phyloP scores from a whole-genome alignment of 1,284 basidiomycete genomes.

The Wallemia ichthyophaga region DNA sequence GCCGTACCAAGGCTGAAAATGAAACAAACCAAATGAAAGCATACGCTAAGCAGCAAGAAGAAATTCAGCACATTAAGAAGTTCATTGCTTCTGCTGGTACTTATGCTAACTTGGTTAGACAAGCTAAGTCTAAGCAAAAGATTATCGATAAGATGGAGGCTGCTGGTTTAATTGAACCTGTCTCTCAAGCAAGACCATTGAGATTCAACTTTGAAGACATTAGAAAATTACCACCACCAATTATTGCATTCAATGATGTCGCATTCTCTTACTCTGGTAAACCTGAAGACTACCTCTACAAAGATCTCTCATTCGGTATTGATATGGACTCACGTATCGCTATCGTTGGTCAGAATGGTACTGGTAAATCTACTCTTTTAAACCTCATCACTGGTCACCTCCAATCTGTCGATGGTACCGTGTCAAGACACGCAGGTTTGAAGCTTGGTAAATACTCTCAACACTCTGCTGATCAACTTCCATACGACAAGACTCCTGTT shows the following conservation, averaged over 20 bases:
- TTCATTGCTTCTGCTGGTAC: conserved; percentile 94
- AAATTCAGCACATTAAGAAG: conserved; percentile 94
- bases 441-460: conserved; percentile 78
- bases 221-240: conserved; percentile 73
- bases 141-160: conserved; percentile 99
- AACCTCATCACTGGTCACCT: conserved; percentile 70
- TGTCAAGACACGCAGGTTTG: conserved; percentile 61
- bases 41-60: conserved; percentile 90
- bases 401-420: conserved; percentile 50
- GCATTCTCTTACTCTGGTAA: conserved; percentile 83
- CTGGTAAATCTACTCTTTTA: conserved; percentile 39
- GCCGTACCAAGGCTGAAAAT: conserved; percentile 84
- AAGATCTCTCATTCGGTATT: conserved; percentile 72
- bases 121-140: conserved; percentile 98
- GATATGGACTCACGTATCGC: conserved; percentile 91
- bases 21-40: conserved; percentile 99
- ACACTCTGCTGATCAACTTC: conserved; percentile 93
- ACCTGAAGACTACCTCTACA: conserved; percentile 61
- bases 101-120: conserved; percentile 90
- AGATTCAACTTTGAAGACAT: conserved; percentile 93
- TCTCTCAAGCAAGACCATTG: conserved; percentile 39
- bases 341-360: conserved; percentile 90
- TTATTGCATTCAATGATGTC: conserved; percentile 80
- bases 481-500: conserved; percentile 70
- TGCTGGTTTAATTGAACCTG: conserved; percentile 79